Evolutionary conservation across 148 eudicot genomes (phyloP), one percentile per base, ranked within the genome.

Genomic region (Rhododendron molle): DNA sequence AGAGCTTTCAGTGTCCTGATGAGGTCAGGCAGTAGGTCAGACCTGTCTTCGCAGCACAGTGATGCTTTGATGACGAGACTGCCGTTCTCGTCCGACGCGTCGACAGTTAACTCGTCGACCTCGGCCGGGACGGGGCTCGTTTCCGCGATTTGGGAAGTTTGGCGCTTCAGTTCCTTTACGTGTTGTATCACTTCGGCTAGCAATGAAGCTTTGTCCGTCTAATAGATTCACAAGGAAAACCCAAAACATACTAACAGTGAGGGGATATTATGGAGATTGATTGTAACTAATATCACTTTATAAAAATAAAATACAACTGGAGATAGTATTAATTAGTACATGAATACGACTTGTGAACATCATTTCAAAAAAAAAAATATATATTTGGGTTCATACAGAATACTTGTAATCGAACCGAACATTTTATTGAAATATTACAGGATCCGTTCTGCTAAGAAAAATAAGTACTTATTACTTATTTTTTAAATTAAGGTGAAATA

Each of bases 121-220:
- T 97, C 99, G 0, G 98, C 94, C 1, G 99, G 99, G 38, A 97
- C 89, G 1, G 92, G 86, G 83, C 87, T 93, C 14, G 96, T 85
- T 84, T 97, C 96, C 7, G 95, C 90, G 78, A 97, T 97, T 3
- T 89, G 65, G 0, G 98, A 94, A 0, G 99, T 95, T 47, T 97
- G 99, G 26, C 96, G 90, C 77, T 94, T 91, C 3, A 97, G 93
- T 91, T 97, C 99, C 91, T 95, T 97, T 89, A 97, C 96, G 72
- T 97, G 99, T 76, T 95, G 98, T 84, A 97, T 95, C 82, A 97
- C 99, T 80, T 97, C 99, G 3, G 99, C 99, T 83, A 97, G 93
- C 87, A 97, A 88, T 77, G 99, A 97, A 74, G 99, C 99, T 88
- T 97, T 97, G 90, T 97, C 99, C 78, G 99, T 97, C 99, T 97